These are phyloP conservation scores for Apiotrichum gamsii DNA, from an alignment of 1,284 basidiomycete species.

Conservation along the genomic window DNA sequence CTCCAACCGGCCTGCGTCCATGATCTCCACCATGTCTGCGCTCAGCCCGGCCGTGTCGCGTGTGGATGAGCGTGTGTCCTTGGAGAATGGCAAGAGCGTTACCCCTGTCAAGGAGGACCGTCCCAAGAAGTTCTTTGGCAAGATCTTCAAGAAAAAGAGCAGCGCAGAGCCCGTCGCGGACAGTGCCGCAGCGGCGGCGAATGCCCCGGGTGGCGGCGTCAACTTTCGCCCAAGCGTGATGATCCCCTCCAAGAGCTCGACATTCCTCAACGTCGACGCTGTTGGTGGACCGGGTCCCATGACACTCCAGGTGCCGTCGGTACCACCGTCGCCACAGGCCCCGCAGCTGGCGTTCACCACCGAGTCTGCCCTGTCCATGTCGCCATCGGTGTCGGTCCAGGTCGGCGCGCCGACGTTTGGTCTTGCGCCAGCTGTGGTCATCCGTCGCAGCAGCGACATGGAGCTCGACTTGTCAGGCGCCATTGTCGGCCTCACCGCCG, in stretches of 20 bases:
- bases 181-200: neutral
- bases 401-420: conserved; percentile 41
- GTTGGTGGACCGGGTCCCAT: neutral
- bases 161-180: conserved; percentile 3
- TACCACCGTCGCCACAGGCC: conserved; percentile 3
- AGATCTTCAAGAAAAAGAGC: conserved; percentile 59
- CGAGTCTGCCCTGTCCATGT: neutral
- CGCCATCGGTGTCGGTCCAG: neutral
- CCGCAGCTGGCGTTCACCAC: conserved; percentile 7
- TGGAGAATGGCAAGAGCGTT: conserved; percentile 25
- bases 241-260: conserved; percentile 1
- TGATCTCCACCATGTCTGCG: conserved; percentile 28
- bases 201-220: neutral
- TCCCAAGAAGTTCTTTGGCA: conserved; percentile 62
- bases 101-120: conserved; percentile 21
- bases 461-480: conserved; percentile 29
- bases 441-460: conserved; percentile 20
- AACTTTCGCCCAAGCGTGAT: neutral
- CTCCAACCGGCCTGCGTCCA: conserved; percentile 24
- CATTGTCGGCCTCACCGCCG: conserved; percentile 25
- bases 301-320: neutral
- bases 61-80: conserved; percentile 16
- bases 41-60: conserved; percentile 30
- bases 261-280: neutral
- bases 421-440: conserved; percentile 32